Conservation (phyloP, 108 stramenopile species). For the Discostella stelligeroides region DNA sequence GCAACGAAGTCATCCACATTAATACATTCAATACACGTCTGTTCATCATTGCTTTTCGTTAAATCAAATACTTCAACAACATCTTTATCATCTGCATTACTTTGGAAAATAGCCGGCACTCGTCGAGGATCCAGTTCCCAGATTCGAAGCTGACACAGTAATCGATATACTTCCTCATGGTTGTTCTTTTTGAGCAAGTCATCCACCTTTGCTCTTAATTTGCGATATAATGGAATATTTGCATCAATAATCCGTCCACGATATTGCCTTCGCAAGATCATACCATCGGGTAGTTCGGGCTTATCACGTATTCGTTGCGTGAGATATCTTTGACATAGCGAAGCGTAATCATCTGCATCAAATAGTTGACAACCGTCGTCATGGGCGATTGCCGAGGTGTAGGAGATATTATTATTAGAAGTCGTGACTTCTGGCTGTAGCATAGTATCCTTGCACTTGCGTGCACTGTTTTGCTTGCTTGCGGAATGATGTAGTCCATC, state of each 20-base stretch:
- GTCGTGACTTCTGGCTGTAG: slow-evolving; percentile 1
- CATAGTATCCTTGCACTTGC: background rate
- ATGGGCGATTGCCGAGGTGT: background rate
- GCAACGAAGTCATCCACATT: slow-evolving; percentile 23
- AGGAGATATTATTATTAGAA: background rate
- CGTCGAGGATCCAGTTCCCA: slow-evolving; percentile 32
- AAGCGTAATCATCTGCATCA: slow-evolving; percentile 23
- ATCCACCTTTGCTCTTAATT: slow-evolving; percentile 22
- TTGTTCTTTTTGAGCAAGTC: slow-evolving; percentile 8
- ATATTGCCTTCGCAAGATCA: slow-evolving; percentile 24
- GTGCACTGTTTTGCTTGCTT: background rate
- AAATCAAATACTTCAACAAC: slow-evolving; percentile 22
- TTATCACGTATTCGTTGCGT: slow-evolving; percentile 18
- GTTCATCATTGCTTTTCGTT: slow-evolving; percentile 16
- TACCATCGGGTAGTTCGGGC: slow-evolving; percentile 19
- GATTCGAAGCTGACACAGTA: slow-evolving; percentile 25
- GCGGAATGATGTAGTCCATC: too few relatives aligned
- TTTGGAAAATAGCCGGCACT: slow-evolving; percentile 12
- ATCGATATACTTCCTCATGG: slow-evolving; percentile 19
- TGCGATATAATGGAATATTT: slow-evolving; percentile 16
- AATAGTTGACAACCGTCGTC: background rate
- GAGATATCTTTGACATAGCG: slow-evolving; percentile 28
- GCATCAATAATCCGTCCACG: slow-evolving; percentile 21
- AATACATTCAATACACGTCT: background rate
- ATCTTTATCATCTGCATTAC: slow-evolving; percentile 3